Base-by-base conservation (phyloP, 2,329 filamentous ascomycete species). In the Neofusicoccum sp. region DNA sequence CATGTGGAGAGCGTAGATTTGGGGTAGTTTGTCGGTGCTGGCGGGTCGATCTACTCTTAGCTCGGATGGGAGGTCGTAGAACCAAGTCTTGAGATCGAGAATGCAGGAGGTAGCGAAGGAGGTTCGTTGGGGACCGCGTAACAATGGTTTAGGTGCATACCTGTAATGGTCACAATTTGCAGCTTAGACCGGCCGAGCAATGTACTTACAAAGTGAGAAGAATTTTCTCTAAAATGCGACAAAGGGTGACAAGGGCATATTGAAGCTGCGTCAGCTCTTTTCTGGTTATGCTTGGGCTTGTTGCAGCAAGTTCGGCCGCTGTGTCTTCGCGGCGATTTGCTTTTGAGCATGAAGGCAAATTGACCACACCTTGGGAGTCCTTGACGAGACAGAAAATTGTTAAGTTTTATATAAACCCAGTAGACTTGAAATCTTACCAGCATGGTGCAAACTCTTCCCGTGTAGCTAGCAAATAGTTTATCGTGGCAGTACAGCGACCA, bases 401-500 rank as follows among this genome's bases (percentile, higher is more conserved):
- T 44, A 8, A 34, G 7, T 47, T n/a, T 34, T 37, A 6, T 60
- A 47, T 41, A 6, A 37, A 56, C 14, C 36, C 31, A 8, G 1
- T 6, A 28, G 9, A 28, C 4, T 4, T 16, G n/a, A 1, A 9
- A 9, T 61, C 69, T n/a, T 69, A 77, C 74, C 66, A 77, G 60
- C 63, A 77, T 70, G 2, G 72, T 74, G 61, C 75, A 77, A 6
- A 77, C 70, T 7, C 75, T 69, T 0, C 75, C 75, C 1, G 74
- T 75, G 56, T 77, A 77, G 22, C 69, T 74, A 3, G 74, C 71
- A 0, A 70, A 69, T 2, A 75, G 64, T 37, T 77, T 77, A 58
- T 77, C 75, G 52, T 72, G 67, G 29, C 73, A 76, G 37, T 77
- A 77, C 2, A 76, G 61, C 1, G 74, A 66, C 75, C 74, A 77